Evolutionary conservation across 2,329 filamentous ascomycete genomes (phyloP), one percentile per base, ranked within the genome.

Genomic region (Macroventuria anomochaeta): DNA sequence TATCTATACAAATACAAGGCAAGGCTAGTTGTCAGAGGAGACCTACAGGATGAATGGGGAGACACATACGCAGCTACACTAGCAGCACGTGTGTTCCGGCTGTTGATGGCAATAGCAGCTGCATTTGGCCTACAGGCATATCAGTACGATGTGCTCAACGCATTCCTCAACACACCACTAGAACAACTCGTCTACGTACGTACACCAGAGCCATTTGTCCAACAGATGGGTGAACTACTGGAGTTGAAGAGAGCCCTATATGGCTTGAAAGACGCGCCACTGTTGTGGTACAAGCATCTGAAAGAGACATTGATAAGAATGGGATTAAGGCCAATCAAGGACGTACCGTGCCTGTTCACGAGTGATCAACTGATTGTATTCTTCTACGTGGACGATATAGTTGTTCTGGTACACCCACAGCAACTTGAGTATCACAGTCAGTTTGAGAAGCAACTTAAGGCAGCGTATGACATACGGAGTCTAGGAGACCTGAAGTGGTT

Each of bases 131-230:
- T 69, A 3, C 43, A 59, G 11, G 47, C 57, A 10, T 33, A 23
- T 7, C 56, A 70, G 47, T 62, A 56, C 47, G 51, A 70, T 44
- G 57, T 49, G 6, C 33, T 59, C 0, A 68, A 62, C 18, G 62
- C 65, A 13, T 70, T 69, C 42, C 23, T 62, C 6, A 68, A 68
- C 40, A 55, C 50, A 8, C 21, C 13, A 26, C 29, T 67, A 3
- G 28, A 62, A n/a, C n/a, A n/a, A n/a, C n/a, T n/a, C n/a, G n/a
- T n/a, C n/a, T n/a, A n/a, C n/a, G n/a, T n/a, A n/a, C n/a, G n/a
- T n/a, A n/a, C n/a, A n/a, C n/a, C n/a, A n/a, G n/a, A n/a, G n/a
- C n/a, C n/a, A n/a, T n/a, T n/a, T n/a, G n/a, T n/a, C n/a, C n/a
- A n/a, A n/a, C n/a, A n/a, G n/a, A n/a, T n/a, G n/a, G n/a, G n/a